phyloP scores from a whole-genome alignment of 768 basidiomycete genomes.

The Collybia mongolica region DNA sequence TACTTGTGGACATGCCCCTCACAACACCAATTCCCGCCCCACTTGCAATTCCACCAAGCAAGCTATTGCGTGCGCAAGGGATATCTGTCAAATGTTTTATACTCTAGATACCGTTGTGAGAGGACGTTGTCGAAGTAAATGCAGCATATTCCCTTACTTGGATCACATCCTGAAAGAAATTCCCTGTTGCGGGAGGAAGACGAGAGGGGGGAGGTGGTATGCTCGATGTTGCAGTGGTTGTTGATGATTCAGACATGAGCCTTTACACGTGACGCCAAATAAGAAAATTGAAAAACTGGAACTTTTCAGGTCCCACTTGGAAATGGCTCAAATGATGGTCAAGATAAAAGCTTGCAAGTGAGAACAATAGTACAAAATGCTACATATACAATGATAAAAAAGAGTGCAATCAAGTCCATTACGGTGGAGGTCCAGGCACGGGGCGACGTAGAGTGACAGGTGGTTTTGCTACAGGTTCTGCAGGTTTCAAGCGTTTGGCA shows the following conservation, averaged over 20 bases:
- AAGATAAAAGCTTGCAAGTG: too few relatives aligned
- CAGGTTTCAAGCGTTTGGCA: conserved; percentile 66
- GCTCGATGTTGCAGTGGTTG: conserved; percentile 7
- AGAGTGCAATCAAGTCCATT: conserved; percentile 22
- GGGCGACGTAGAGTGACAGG: conserved; percentile 18
- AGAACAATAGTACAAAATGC: neutral
- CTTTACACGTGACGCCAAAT: neutral
- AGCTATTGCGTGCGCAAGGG: conserved; percentile 74
- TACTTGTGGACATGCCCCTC: conserved; percentile 64
- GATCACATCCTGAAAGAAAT: conserved; percentile 31
- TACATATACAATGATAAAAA: conserved; percentile 6
- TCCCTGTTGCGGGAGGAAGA: conserved; percentile 37
- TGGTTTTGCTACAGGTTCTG: conserved; percentile 27
- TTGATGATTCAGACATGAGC: neutral
- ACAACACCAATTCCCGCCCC: conserved; percentile 77
- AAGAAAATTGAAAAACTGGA: neutral
- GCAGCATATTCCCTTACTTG: conserved; percentile 20
- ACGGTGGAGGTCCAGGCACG: conserved; percentile 34
- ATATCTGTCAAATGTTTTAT: conserved; percentile 62
- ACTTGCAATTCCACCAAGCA: conserved; percentile 77
- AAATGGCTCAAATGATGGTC: too few relatives aligned
- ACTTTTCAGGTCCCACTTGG: too few relatives aligned
- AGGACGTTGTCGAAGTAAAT: too few relatives aligned
- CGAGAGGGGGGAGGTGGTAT: conserved; percentile 32
- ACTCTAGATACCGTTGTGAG: conserved; percentile 38